These are phyloP conservation scores for Bothriochloa decipiens DNA, from an alignment of 176 grass and related monocot species.

Conservation along the genomic window DNA sequence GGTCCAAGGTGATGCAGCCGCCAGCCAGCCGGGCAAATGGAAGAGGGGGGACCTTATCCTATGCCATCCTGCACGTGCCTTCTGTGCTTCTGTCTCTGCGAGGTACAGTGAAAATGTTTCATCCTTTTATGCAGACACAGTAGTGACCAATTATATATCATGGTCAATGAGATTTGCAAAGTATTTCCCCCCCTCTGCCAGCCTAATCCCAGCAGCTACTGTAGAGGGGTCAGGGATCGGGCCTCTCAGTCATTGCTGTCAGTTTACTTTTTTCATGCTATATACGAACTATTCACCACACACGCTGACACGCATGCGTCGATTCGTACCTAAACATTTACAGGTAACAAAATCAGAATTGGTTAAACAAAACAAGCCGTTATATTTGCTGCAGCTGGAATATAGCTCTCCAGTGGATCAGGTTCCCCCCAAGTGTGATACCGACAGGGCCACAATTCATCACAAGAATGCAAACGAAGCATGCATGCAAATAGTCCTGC, in stretches of 20 bases:
- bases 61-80: background rate
- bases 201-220: too few species aligned
- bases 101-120: background rate
- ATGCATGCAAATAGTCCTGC: background rate
- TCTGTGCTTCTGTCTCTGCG: background rate
- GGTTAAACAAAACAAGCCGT: background rate
- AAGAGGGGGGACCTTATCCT: background rate
- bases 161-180: too few species aligned
- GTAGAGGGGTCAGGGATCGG: too few species aligned
- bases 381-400: background rate
- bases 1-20: constrained; percentile 20
- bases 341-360: background rate
- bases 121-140: background rate
- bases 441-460: too few species aligned
- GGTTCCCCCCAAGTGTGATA: background rate
- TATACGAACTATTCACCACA: too few species aligned
- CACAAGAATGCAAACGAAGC: too few species aligned
- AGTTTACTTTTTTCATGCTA: too few species aligned
- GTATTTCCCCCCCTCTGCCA: too few species aligned
- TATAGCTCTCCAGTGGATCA: background rate
- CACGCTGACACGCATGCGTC: too few species aligned
- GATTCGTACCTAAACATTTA: background rate
- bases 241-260: background rate
- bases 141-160: background rate
- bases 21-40: too few species aligned